Percentiles rank a stretch among this genome's conserved stretches.
Conservation (phyloP, 176 grass and related monocot genomes). For the Pontederia paniculata region DNA sequence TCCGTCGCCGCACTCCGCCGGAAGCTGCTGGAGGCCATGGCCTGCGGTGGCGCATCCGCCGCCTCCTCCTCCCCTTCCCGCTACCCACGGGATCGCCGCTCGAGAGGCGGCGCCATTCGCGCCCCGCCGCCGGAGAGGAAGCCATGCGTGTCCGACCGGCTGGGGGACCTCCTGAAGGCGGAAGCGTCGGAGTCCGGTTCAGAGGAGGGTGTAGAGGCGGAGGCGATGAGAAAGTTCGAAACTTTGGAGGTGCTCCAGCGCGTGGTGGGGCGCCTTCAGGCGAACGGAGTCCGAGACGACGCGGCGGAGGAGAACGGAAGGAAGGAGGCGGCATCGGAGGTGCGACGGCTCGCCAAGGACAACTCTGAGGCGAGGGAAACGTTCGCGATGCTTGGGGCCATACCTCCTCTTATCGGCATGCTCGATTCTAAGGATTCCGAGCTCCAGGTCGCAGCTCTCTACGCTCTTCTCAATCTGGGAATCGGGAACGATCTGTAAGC, state of each 20-base stretch:
- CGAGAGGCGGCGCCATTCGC: conserved; percentile 15
- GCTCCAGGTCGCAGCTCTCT: conserved; percentile 37
- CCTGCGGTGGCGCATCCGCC: background rate
- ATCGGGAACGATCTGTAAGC: conserved; percentile 89
- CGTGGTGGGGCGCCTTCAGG: conserved; percentile 29
- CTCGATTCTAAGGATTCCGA: conserved; percentile 30
- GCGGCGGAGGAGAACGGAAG: background rate
- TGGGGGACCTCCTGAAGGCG: conserved; percentile 45
- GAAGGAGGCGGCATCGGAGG: conserved; percentile 39
- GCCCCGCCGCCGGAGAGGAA: conserved; percentile 30
- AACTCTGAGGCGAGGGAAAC: conserved; percentile 64
- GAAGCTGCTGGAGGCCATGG: background rate
- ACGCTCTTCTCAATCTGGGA: conserved; percentile 81
- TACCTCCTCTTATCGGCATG: conserved; percentile 75
- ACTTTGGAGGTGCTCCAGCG: conserved; percentile 21
- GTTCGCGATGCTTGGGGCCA: conserved; percentile 73
- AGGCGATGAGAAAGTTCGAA: conserved; percentile 35
- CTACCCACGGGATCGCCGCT: conserved; percentile 8
- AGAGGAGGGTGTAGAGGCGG: conserved; percentile 18
- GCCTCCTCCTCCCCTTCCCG: conserved; percentile 12
- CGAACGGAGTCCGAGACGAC: background rate
- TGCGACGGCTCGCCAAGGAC: conserved; percentile 68
- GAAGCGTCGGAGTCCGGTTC: conserved; percentile 53
- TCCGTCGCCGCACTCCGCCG: background rate
- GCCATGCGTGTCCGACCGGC: conserved; percentile 37